These are phyloP conservation scores for Lasiodiplodia sp. DNA, from an alignment of 2,329 filamentous ascomycete species.

Conservation along the genomic window DNA sequence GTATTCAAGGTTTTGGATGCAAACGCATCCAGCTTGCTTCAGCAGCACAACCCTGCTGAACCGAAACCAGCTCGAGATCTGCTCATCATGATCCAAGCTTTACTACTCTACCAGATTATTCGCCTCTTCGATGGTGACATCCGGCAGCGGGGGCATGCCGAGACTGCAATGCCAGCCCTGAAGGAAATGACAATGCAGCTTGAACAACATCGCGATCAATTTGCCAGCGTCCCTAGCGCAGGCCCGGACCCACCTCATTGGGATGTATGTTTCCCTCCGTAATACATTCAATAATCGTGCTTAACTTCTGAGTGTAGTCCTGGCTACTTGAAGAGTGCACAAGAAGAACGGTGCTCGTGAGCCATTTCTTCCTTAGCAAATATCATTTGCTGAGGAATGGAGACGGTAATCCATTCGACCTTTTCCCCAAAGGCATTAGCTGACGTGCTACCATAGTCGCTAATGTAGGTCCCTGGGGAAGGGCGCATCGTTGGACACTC, in stretches of 20 bases:
- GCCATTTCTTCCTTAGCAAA: not conserved
- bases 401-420: not conserved
- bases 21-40: not conserved
- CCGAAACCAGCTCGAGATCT: not conserved
- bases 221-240: not conserved
- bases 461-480: not conserved
- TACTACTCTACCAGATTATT: not conserved
- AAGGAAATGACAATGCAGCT: not conserved
- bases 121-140: conserved; percentile 1
- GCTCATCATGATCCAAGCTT: not conserved
- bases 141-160: not conserved
- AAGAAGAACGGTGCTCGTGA: not conserved
- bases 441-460: not conserved
- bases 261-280: not conserved
- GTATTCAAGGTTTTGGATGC: not conserved
- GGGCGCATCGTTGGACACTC: not conserved
- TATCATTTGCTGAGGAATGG: not conserved
- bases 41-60: not conserved
- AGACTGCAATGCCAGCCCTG: not conserved
- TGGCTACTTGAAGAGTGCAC: conserved; percentile 1
- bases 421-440: not conserved
- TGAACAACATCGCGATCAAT: not conserved
- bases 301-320: not conserved
- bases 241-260: not conserved
- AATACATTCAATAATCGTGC: not conserved